These are phyloP conservation scores for Drechslerella coelobrocha DNA, from an alignment of 2,329 filamentous ascomycete genomes.

Conservation along the genomic window DNA sequence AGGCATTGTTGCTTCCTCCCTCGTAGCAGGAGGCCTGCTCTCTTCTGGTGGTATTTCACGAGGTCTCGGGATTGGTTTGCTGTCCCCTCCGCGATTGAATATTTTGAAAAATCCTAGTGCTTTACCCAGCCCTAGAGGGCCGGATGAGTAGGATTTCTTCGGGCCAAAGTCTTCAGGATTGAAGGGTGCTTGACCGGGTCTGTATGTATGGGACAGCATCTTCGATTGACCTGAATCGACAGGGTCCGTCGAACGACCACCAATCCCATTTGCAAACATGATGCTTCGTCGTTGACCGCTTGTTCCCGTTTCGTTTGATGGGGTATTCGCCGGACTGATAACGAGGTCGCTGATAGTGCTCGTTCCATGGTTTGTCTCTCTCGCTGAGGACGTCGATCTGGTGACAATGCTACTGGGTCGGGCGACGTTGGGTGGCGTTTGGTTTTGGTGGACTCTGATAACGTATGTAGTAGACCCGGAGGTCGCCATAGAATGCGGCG, in stretches of 20 bases:
- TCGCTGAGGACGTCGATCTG: conserved; percentile 40
- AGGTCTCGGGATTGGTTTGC: conserved; percentile 3
- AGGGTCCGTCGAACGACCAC: conserved; percentile 6
- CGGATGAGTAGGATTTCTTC: conserved; percentile 7
- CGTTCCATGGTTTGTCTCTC: conserved; percentile 38
- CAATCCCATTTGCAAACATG: conserved; percentile 19
- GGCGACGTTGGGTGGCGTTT: conserved; percentile 33
- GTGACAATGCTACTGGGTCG: conserved; percentile 38
- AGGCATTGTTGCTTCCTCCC: conserved; percentile 18
- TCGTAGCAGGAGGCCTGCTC: background rate
- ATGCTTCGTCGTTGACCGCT: conserved; percentile 32
- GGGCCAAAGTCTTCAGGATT: conserved; percentile 39
- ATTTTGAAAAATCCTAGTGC: conserved; percentile 24
- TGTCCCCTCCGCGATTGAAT: conserved; percentile 21
- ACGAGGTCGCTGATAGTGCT: conserved; percentile 47
- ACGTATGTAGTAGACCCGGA: conserved; percentile 45
- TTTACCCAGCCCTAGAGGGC: conserved; percentile 24
- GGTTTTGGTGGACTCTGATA: conserved; percentile 32
- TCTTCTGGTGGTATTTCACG: conserved; percentile 17
- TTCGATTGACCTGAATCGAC: conserved; percentile 23
- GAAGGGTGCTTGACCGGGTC: conserved; percentile 37
- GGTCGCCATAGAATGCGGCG: conserved; percentile 33
- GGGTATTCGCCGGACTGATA: conserved; percentile 46
- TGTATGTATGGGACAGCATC: conserved; percentile 37
- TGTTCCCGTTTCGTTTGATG: conserved; percentile 33